A percentile compares a stretch with the other conserved stretches of the same genome.
Conservation (phyloP, 1,139 yeast species). For the Candida sanyaensis region DNA sequence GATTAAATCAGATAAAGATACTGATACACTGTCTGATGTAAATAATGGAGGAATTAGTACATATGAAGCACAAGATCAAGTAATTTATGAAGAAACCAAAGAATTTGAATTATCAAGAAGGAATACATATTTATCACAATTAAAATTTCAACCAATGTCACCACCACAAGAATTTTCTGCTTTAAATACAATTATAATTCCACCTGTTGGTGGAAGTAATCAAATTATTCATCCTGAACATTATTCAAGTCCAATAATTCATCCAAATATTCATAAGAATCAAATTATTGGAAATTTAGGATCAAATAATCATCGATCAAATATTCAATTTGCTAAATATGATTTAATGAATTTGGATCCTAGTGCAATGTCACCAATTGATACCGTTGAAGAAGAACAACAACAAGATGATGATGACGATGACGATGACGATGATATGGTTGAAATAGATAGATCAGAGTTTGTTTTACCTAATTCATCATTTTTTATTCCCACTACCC, state of each 20-base stretch:
- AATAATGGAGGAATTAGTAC: background rate
- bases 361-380: constrained; percentile 12
- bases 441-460: constrained; percentile 3
- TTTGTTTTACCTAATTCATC: constrained; percentile 7
- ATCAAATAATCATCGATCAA: background rate
- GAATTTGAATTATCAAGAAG: constrained; percentile 5
- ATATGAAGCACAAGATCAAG: background rate
- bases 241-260: constrained; percentile 13
- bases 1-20: constrained; percentile 10
- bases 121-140: constrained; percentile 3
- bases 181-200: constrained; percentile 14
- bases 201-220: constrained; percentile 14
- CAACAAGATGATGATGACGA: too few species aligned
- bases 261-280: constrained; percentile 12
- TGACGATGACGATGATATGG: constrained; percentile 8
- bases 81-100: background rate
- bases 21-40: background rate
- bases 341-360: constrained; percentile 15
- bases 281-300: background rate
- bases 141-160: constrained; percentile 11
- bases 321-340: constrained; percentile 11
- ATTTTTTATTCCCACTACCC: constrained; percentile 4
- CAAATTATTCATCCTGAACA: constrained; percentile 9
- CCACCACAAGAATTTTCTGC: constrained; percentile 11
- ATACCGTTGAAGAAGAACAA: constrained; percentile 6